Base-by-base conservation (phyloP, 768 basidiomycete genomes). In the Lentinula guzmanii region DNA sequence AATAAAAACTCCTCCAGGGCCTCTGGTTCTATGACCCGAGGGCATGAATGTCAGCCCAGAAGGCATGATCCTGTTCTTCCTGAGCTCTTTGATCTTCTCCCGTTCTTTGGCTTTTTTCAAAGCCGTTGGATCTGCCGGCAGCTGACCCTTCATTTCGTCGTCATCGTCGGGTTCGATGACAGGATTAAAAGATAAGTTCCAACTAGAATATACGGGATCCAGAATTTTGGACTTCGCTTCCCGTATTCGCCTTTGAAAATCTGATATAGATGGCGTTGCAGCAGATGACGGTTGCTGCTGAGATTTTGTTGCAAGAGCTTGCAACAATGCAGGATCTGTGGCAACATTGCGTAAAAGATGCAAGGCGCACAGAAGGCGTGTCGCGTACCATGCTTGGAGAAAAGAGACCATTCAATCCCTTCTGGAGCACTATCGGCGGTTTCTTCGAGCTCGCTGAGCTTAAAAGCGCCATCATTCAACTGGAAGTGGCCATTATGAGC, bases 331-430 rank as follows among this genome's bases (percentile, higher is more conserved):
- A 1, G 86, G 77, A 64, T 90, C 89, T 89, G 61, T 21, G 13
- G 58, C 24, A 62, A 57, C 33, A 50, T 34, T 11, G n/a, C 15
- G 46, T 43, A 41, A 46, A 55, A 34, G 61, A 50, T 24, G 41
- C 39, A 31, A 31, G 8, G 34, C 1, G 42, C 48, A 21, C 28
- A 60, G 5, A 39, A 24, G 10, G 28, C 28, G 41, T 56, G 55
- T 43, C 41, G 70, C 76, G 54, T 68, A 90, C 89, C 88, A 65
- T 76, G 75, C 5, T 76, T 75, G 9, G 78, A 75, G 68, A 85
- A 90, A 1, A 81, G 66, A 10, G 78, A 70, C 90, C 90, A 92
- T 64, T 90, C 76, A 51, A 91, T 75, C 35, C 77, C 76, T 61
- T 78, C 69, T 3, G 84, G 82, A 5, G 83, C 67, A 1, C 51